Base-by-base conservation (phyloP, 2,329 filamentous ascomycete species). In the Diaporthe nobilis region DNA sequence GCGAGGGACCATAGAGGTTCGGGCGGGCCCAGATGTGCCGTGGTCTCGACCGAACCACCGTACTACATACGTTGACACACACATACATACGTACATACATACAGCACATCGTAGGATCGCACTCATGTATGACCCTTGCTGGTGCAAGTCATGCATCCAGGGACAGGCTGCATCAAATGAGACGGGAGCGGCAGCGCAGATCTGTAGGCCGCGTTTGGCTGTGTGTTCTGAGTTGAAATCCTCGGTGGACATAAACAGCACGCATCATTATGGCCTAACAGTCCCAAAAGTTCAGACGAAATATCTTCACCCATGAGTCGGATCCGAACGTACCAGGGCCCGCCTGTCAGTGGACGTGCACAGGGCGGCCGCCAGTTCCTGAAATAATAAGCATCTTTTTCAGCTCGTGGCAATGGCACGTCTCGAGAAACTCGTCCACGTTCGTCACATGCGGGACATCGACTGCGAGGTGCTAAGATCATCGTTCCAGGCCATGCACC, bases 371-470 rank as follows among this genome's bases (percentile, higher is more conserved):
- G 49, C 49, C 47, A 28, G 34, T 55, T 25, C 65, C 65, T 70
- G 65, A 42, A 53, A 55, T 70, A 31, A 28, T 55, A 39, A 42
- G 47, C 65, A 37, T 22, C 34, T 42, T 55, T 68, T 55, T 70
- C 65, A 70, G 65, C 49, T 39, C 65, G 65, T 70, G 65, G 65
- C 47, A 70, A 70, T 42, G 44, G 31, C 47, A 42, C 65, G n/a
- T 39, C 49, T 70, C 65, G 34, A 70, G 9, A 42, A 70, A 55
- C 7, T 55, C 55, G 22, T 13, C 47, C 49, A 13, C 8, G 34
- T 55, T 53, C 34, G n/a, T 39, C 22, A 25, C 47, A 68, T 25
- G 34, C 34, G 65, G 28, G 20, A 6, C 42, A 31, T 17, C 60
- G n/a, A 17, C 37, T 31, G 25, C 39, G 20, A 49, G 25, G 61